These are phyloP conservation scores for Yamadazyma tumulicola DNA, from an alignment of 805 yeast species.

Conservation along the genomic window DNA sequence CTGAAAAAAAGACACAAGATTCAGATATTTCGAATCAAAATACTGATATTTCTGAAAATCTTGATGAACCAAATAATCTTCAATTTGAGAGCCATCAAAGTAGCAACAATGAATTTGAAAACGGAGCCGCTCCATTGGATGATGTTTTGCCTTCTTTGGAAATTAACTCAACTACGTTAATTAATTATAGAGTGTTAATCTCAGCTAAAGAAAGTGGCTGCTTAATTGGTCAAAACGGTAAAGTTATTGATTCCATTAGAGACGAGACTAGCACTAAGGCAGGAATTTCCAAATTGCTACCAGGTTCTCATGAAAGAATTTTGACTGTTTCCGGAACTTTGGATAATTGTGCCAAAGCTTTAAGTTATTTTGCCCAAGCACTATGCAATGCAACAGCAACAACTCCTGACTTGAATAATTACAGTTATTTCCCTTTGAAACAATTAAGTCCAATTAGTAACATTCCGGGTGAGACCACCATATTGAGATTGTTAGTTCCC, in stretches of 20 bases:
- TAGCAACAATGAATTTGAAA: too few relatives aligned
- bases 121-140: too few relatives aligned
- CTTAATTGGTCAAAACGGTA: slow-evolving; percentile 82
- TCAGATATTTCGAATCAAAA: neutral
- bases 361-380: slow-evolving; percentile 66
- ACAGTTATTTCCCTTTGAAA: slow-evolving; percentile 57
- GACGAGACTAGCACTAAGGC: slow-evolving; percentile 77
- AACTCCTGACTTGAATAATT: slow-evolving; percentile 29
- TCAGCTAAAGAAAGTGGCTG: slow-evolving; percentile 88
- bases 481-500: slow-evolving; percentile 70
- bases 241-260: slow-evolving; percentile 70
- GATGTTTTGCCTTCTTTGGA: slow-evolving; percentile 9
- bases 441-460: slow-evolving; percentile 52
- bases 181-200: slow-evolving; percentile 56
- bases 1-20: slow-evolving; percentile 5
- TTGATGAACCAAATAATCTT: neutral
- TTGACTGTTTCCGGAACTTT: slow-evolving; percentile 74
- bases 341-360: slow-evolving; percentile 64
- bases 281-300: slow-evolving; percentile 76
- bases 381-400: slow-evolving; percentile 41
- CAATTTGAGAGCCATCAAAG: neutral
- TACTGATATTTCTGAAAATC: neutral
- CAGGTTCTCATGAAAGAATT: slow-evolving; percentile 80
- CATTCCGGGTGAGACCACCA: slow-evolving; percentile 48
- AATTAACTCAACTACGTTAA: slow-evolving; percentile 26